These are phyloP conservation scores for Stereocaulon alpinum DNA, from an alignment of 495 filamentous ascomycete species.

Conservation along the genomic window DNA sequence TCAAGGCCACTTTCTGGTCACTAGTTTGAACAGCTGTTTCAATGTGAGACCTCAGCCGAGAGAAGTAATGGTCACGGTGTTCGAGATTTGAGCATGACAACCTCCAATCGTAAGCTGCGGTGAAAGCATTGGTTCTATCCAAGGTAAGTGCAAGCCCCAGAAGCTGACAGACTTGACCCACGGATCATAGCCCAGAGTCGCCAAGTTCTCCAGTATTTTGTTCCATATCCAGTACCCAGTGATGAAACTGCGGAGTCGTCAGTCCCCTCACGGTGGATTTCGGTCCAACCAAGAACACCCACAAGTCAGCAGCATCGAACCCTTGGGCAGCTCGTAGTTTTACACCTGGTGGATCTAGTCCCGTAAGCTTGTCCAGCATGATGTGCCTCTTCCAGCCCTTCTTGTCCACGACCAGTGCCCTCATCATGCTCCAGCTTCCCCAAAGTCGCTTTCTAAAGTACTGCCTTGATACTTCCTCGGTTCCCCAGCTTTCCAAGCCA, in stretches of 20 bases:
- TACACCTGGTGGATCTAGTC: conserved; percentile 82
- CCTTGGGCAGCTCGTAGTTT: conserved; percentile 93
- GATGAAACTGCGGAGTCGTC: conserved; percentile 31
- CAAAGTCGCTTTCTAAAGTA: conserved; percentile 92
- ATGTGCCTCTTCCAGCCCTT: conserved; percentile 90
- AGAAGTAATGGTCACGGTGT: conserved; percentile 84
- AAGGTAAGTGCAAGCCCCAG: conserved; percentile 8
- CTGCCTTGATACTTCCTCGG: conserved; percentile 62
- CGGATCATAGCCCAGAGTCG: conserved; percentile 91
- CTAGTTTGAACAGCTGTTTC: conserved; percentile 62
- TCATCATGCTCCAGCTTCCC: conserved; percentile 99
- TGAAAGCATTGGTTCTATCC: conserved; percentile 68
- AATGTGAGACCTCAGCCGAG: conserved; percentile 77
- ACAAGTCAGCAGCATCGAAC: conserved; percentile 98
- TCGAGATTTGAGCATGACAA: conserved; percentile 86
- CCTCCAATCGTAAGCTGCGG: conserved; percentile 96
- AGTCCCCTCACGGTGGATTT: not conserved
- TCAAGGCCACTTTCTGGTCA: conserved; percentile 71
- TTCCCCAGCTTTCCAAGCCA: conserved; percentile 93
- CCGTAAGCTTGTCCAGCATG: conserved; percentile 87
- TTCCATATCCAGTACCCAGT: conserved; percentile 97
- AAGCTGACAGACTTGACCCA: conserved; percentile 1
- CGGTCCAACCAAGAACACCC: conserved; percentile 46
- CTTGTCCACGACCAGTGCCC: conserved; percentile 84
- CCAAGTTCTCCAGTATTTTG: conserved; percentile 93